Base-by-base conservation (phyloP, 371 early-diverging fungal genomes). In the Circinella umbellata region DNA sequence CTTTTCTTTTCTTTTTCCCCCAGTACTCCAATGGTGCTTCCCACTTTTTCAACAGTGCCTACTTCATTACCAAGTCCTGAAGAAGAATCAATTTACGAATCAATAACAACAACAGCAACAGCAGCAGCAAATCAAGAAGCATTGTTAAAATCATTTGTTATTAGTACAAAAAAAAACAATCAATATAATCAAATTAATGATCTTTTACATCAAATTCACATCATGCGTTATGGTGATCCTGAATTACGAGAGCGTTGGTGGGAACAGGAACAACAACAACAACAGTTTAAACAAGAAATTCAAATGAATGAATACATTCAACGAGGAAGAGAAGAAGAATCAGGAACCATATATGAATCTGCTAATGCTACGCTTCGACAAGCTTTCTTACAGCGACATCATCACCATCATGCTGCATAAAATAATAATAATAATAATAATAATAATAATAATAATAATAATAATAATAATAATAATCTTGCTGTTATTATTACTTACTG, bases 191-290 rank as follows among this genome's bases (percentile, higher is more conserved):
- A 68, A 35, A 77, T 77, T 53, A 77, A 77, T 63, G 63, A 69
- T 42, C 42, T 67, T 17, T 70, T 77, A 18, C 63, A 65, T 36
- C 37, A 55, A 15, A 39, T 73, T 8, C 77, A 74, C 63, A 68
- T 77, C 4, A 51, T 38, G 35, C 74, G 77, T 51, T 51, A 69
- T 60, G 77, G 77, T 11, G 69, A 77, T 62, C 74, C 77, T 8
- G 74, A 77, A 62, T 27, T 55, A n/a, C 39, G 66, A 34, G 67
- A 69, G 47, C 55, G 68, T 13, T 71, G 74, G 72, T 77, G 77
- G 77, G 69, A 51, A 20, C 11, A 18, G 48, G 11, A 34, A 34
- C 57, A 57, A 34, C 57, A 51, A 51, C 17, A 51, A 51, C 17
- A n/a, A 51, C 51, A 51, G 15, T 1, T 17, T 13, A 14, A 51